These are phyloP conservation scores for Botryotinia narcissicola DNA, from an alignment of 2,329 filamentous ascomycete species.

Conservation along the genomic window DNA sequence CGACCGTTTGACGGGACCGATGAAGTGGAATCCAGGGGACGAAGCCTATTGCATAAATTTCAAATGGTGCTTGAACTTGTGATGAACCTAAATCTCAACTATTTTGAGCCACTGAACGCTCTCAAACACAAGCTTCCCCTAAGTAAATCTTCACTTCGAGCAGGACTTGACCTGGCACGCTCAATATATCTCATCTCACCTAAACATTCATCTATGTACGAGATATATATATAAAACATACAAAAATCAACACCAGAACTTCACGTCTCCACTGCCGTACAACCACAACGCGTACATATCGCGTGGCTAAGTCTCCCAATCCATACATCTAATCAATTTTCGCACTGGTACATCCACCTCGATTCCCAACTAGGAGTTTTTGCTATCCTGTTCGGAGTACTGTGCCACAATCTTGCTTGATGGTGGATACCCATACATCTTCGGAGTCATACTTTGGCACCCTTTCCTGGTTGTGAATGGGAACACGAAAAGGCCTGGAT, in stretches of 20 bases:
- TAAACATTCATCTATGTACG: neutral
- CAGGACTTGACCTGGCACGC: neutral
- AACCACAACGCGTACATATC: neutral
- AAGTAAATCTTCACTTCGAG: neutral
- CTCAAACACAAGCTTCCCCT: neutral
- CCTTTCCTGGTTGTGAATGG: neutral
- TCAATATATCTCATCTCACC: neutral
- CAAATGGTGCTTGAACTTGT: neutral
- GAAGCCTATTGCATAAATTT: slow-evolving; percentile 1
- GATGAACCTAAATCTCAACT: neutral
- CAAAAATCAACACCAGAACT: neutral
- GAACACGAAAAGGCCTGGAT: neutral
- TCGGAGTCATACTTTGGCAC: neutral
- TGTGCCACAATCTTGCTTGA: neutral
- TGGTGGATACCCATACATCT: neutral
- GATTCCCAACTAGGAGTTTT: neutral
- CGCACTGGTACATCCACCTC: neutral
- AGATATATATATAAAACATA: neutral
- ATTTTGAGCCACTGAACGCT: neutral
- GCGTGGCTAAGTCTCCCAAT: neutral
- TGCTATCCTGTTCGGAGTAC: neutral
- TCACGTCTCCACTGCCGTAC: neutral
- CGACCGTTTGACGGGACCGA: slow-evolving; percentile 1
- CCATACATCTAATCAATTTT: neutral
- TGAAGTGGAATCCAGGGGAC: neutral